Percentiles rank a stretch among this genome's conserved stretches.
phyloP scores from a whole-genome alignment of 495 filamentous ascomycete genomes.

The Elaphomyces granulatus region DNA sequence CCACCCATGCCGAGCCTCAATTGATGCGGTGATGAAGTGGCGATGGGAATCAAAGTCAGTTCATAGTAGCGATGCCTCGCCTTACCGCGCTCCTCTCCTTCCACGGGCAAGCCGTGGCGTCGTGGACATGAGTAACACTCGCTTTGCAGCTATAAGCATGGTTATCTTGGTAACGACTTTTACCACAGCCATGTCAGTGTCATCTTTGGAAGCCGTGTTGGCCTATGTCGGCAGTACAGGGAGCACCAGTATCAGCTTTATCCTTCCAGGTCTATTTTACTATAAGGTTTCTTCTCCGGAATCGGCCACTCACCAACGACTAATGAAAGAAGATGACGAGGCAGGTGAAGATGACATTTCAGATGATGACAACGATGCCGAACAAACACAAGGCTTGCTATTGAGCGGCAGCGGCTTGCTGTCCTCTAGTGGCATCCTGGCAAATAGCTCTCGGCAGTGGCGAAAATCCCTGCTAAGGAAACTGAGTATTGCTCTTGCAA shows the following conservation, averaged over 20 bases:
- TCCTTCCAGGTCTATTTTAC: conserved; percentile 90
- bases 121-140: conserved; percentile 63
- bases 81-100: conserved; percentile 30
- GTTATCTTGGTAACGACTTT: conserved; percentile 73
- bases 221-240: conserved; percentile 94
- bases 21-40: conserved; percentile 90
- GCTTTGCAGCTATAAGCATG: conserved; percentile 83
- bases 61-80: conserved; percentile 28
- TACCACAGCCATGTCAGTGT: conserved; percentile 77
- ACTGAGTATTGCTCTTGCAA: conserved; percentile 56
- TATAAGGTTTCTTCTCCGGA: conserved; percentile 92
- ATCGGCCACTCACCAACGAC: conserved; percentile 62
- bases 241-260: conserved; percentile 89
- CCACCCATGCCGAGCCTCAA: conserved; percentile 84
- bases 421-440: conserved; percentile 32
- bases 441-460: conserved; percentile 40
- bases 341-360: conserved; percentile 26
- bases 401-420: conserved; percentile 21
- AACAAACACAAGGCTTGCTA: conserved; percentile 22
- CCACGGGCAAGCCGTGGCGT: conserved; percentile 20
- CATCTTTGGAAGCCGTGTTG: conserved; percentile 73
- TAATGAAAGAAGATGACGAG: conserved; percentile 83
- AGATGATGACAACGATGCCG: conserved; percentile 32
- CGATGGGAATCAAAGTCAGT: conserved; percentile 42
- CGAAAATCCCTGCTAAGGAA: conserved; percentile 48